Percentiles rank a stretch among this genome's conserved stretches.
These are phyloP conservation scores for Protomyces inouyei DNA, from an alignment of 1,139 yeast genomes.

Conservation along the genomic window DNA sequence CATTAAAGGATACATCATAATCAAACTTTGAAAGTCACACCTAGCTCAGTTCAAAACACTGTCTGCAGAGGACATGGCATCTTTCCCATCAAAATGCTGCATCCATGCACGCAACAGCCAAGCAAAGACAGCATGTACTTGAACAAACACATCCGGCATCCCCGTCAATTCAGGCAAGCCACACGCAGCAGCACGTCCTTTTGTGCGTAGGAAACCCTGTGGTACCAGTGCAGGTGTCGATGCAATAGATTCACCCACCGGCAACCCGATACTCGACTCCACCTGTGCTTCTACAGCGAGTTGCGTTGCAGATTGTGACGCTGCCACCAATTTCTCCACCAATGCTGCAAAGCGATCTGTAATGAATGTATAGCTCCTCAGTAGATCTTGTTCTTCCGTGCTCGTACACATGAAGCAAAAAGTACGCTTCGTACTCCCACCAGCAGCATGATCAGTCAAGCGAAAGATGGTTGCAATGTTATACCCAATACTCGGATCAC, in stretches of 20 bases:
- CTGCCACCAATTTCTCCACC: conserved; percentile 9
- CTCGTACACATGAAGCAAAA: conserved; percentile 47
- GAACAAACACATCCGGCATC: conserved; percentile 24
- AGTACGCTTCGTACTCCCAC: conserved; percentile 75
- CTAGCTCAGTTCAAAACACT: too few relatives aligned
- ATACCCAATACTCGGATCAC: conserved; percentile 64
- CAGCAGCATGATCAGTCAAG: conserved; percentile 61
- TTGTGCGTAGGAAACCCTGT: conserved; percentile 27
- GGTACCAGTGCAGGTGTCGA: not conserved
- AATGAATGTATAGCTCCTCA: conserved; percentile 22
- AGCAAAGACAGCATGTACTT: conserved; percentile 25
- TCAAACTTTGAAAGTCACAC: too few relatives aligned
- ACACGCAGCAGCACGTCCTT: conserved; percentile 19
- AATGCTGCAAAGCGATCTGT: conserved; percentile 21
- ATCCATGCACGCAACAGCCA: conserved; percentile 30
- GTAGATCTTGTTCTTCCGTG: conserved; percentile 10
- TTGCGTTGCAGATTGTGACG: not conserved
- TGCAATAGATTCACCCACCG: too few relatives aligned
- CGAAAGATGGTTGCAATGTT: conserved; percentile 65
- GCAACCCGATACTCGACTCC: not conserved
- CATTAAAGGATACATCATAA: too few relatives aligned
- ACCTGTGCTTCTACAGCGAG: not conserved
- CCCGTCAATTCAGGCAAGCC: conserved; percentile 26
- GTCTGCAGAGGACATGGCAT: too few relatives aligned
- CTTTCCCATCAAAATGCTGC: not conserved